Evolutionary conservation across 768 basidiomycete genomes (phyloP).

Genomic region (Omphalotus guepiniiformis): DNA sequence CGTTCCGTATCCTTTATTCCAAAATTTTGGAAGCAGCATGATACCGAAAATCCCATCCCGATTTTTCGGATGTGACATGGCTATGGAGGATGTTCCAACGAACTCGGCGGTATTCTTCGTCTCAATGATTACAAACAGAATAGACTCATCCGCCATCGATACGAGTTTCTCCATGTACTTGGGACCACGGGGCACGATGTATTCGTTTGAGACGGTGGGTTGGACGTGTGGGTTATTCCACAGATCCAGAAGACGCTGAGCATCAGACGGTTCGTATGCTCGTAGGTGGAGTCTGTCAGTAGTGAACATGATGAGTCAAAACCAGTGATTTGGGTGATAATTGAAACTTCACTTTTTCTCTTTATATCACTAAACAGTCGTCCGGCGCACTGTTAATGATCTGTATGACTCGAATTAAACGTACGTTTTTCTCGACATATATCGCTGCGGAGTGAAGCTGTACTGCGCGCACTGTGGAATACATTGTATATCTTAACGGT

Average conservation of each 20-base stretch:
- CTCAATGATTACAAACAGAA: slow-evolving; percentile 24
- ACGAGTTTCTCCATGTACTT: slow-evolving; percentile 18
- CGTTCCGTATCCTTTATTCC: slow-evolving; percentile 38
- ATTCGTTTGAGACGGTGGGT: slow-evolving; percentile 14
- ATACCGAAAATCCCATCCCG: slow-evolving; percentile 29
- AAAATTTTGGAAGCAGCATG: slow-evolving; percentile 25
- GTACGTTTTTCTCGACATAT: too few relatives aligned
- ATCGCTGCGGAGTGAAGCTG: too few relatives aligned
- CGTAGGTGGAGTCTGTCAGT: slow-evolving; percentile 29
- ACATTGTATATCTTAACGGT: too few relatives aligned
- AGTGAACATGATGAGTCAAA: slow-evolving; percentile 16
- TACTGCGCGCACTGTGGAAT: too few relatives aligned
- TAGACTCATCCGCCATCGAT: slow-evolving; percentile 19
- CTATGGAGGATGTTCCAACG: slow-evolving; percentile 27
- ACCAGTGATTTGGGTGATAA: too few relatives aligned
- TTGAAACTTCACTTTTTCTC: too few relatives aligned
- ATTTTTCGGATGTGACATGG: slow-evolving; percentile 20
- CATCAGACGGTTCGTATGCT: slow-evolving; percentile 25
- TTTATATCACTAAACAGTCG: too few relatives aligned
- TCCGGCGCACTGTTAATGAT: too few relatives aligned
- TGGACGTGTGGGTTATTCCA: slow-evolving; percentile 24
- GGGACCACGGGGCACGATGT: slow-evolving; percentile 11
- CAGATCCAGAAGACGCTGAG: slow-evolving; percentile 22
- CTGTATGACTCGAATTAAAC: too few relatives aligned
- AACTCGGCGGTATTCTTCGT: slow-evolving; percentile 25